A percentile compares a stretch with the other conserved stretches of the same genome.
These are phyloP conservation scores for Monilinia vaccinii-corymbosi DNA, from an alignment of 2,329 filamentous ascomycete species.

Conservation along the genomic window DNA sequence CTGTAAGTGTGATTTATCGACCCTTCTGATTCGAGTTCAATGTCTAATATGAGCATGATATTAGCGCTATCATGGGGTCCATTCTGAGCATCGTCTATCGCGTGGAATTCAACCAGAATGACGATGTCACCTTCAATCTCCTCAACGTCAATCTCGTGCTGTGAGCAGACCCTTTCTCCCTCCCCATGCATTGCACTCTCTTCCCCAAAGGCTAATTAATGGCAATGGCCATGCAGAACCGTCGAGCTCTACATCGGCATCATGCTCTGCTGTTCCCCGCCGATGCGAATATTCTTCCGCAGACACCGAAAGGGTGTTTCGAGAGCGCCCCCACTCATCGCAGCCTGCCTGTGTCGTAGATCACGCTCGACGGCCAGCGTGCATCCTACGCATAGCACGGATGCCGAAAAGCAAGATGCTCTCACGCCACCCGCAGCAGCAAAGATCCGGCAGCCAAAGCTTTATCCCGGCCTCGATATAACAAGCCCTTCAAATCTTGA, in stretches of 20 bases:
- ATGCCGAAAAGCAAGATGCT: not conserved
- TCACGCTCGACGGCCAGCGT: not conserved
- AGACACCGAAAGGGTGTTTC: not conserved
- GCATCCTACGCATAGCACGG: not conserved
- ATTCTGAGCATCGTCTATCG: not conserved
- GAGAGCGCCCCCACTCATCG: not conserved
- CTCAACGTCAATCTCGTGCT: not conserved
- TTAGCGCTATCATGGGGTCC: not conserved
- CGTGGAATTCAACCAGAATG: not conserved
- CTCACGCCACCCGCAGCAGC: not conserved
- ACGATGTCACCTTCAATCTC: not conserved
- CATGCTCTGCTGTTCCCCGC: not conserved
- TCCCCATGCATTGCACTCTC: not conserved
- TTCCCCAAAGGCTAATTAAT: not conserved
- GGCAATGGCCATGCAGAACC: not conserved
- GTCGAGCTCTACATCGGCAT: not conserved
- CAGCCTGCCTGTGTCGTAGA: not conserved
- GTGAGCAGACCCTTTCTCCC: not conserved
- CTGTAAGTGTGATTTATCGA: not conserved
- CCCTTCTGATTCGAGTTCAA: not conserved
- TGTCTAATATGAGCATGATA: not conserved
- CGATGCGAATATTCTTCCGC: not conserved
- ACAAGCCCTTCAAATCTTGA: not conserved
- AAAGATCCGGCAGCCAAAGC: not conserved
- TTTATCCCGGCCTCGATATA: not conserved